Evolutionary conservation across 192 early-diverging fungal genomes (phyloP), one percentile per base, ranked within the genome.

Genomic region (Gryganskiella cystojenkinii): DNA sequence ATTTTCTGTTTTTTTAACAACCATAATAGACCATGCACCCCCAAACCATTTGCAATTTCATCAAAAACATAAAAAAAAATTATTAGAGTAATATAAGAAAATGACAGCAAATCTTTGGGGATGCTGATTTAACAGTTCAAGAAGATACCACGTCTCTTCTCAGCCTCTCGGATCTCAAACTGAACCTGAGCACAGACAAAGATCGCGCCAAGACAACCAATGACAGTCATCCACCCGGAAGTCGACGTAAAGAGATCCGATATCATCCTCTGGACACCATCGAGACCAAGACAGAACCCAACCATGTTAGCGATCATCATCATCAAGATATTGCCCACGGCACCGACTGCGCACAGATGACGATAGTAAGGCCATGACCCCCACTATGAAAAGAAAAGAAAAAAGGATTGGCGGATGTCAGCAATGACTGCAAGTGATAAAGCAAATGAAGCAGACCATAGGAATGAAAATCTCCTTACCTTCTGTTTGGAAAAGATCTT

Each of bases 241-340:
- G 47, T 7, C 2, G 74, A 62, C 0, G 66, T 51, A 37, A 78
- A 92, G 3, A 95, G 86, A 51, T 90, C 82, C 19, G 55, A 72
- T 10, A 95, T 53, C 86, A 98, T 92, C 55, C 86, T 86, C 45
- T 87, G 84, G 42, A 94, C 89, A 3, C 97, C 95, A 56, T 94
- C 96, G 22, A 96, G 82, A 1, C 97, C 97, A 56, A 98, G 88
- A 22, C 88, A 89, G 80, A 95, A 99, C 3, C 98, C 98, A 11
- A 99, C 93, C 30, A 99, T 71, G 70, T 99, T 99, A 15, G 94
- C 98, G 44, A 88, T 83, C 89, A 98, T 96, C 98, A 98, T 98
- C 65, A 92, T 83, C 19, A 93, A 79, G 15, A 99, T 95, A 80
- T 98, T 98, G 14, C 89, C 64, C 2, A 93, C 91, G 6, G 87